Base-by-base conservation (phyloP, 2,329 filamentous ascomycete species). In the Drechslerella coelobrocha region DNA sequence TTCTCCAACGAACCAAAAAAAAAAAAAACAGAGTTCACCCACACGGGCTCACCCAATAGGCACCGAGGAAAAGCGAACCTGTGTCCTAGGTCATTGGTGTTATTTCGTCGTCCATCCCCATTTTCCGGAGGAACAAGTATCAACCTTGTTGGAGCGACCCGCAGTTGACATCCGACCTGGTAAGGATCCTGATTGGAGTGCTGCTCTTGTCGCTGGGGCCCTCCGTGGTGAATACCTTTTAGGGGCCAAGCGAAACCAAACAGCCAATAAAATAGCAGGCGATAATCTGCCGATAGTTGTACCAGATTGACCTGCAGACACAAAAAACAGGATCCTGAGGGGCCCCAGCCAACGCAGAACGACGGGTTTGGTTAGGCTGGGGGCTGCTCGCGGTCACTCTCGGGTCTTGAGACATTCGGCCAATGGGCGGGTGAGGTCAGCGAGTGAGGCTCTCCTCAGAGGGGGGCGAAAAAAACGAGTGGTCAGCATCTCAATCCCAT, bases 341-440 rank as follows among this genome's bases (percentile, higher is more conserved):
- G 62, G 62, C 61, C 62, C 62, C 60, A 68, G 62, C 62, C 57
- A 68, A 68, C 55, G 50, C 62, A 68, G 24, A 68, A 34, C 24
- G 62, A 68, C 62, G 55, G 55, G 62, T 68, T 68, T 53, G 62
- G 62, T 24, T 61, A 61, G 55, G 55, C 62, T 59, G 53, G 52
- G 61, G 53, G 12, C 34, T 5, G 34, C 12, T 21, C 54, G 55
- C 62, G 62, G 62, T 50, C 62, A 55, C 54, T 60, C 50, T 68
- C 48, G 41, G 62, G 62, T 60, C 41, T 61, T 55, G 41, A 50
- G 62, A 24, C 45, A 48, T 60, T 53, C 53, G 52, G 61, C 61
- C 48, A 54, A 59, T 34, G 43, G 61, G 54, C 61, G 60, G 37
- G 27, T 59, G 37, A 60, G 61, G 45, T 68, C 62, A 55, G 54